Conservation (phyloP, 345 rosid genomes). For the Moricandia arvensis region DNA sequence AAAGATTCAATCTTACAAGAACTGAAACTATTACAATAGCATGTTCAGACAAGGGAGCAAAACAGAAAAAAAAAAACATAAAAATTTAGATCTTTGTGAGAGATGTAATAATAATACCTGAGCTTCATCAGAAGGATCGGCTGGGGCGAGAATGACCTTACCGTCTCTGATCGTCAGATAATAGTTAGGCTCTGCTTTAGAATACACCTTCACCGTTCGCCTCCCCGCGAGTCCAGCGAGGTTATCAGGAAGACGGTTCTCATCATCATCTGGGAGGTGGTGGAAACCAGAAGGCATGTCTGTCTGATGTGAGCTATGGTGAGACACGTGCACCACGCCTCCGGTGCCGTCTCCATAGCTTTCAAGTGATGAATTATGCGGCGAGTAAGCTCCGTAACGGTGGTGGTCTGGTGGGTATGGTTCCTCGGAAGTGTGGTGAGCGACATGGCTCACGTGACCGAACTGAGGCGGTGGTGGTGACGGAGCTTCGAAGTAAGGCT, state of each 20-base stretch:
- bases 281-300: conserved; percentile 42
- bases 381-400: conserved; percentile 38
- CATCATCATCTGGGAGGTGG: conserved; percentile 32
- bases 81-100: neutral
- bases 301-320: conserved; percentile 41
- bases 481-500: conserved; percentile 31
- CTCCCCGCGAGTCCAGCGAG: conserved; percentile 48
- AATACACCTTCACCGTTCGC: conserved; percentile 53
- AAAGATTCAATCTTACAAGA: neutral
- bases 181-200: conserved; percentile 60
- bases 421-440: conserved; percentile 35
- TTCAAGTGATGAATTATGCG: conserved; percentile 14
- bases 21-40: neutral
- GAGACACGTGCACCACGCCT: conserved; percentile 30
- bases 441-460: conserved; percentile 46
- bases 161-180: conserved; percentile 58
- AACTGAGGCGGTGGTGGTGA: conserved; percentile 38
- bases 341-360: conserved; percentile 33
- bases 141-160: conserved; percentile 59
- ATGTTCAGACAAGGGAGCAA: neutral
- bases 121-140: conserved; percentile 54
- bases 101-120: conserved; percentile 43
- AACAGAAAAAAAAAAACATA: neutral
- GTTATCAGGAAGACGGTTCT: conserved; percentile 33
- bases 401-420: conserved; percentile 17